phyloP scores from a whole-genome alignment of 805 yeast species.

The Clavispora fructus region DNA sequence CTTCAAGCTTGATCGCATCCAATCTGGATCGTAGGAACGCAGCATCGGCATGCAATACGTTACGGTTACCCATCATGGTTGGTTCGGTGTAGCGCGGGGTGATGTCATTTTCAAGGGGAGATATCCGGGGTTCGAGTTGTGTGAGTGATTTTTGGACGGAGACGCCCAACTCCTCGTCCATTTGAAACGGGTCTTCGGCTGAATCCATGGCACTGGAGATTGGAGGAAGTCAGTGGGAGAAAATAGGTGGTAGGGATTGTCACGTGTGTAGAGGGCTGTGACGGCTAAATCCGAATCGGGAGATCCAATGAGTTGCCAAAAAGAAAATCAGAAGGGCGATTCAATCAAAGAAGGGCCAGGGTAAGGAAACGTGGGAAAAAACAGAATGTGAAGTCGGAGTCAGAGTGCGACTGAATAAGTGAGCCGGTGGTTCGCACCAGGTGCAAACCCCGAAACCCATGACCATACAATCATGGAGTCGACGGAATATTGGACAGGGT shows the following conservation, averaged over 20 bases:
- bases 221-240: neutral
- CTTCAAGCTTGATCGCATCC: constrained; percentile 22
- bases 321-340: no score
- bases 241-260: neutral
- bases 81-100: constrained; percentile 13
- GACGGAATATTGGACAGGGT: no score
- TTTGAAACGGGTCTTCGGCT: constrained; percentile 38
- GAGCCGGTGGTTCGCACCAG: no score
- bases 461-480: no score
- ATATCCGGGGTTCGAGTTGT: neutral
- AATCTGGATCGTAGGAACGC: constrained; percentile 29
- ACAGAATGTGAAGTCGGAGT: no score
- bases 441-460: no score
- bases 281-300: no score
- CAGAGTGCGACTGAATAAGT: no score
- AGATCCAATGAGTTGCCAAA: no score
- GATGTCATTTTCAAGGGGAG: constrained; percentile 2
- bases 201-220: constrained; percentile 11
- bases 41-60: neutral
- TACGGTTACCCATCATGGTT: constrained; percentile 4
- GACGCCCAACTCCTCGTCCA: constrained; percentile 36
- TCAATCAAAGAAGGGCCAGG: no score
- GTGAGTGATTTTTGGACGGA: neutral
- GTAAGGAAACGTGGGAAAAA: no score
- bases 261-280: neutral